Conservation (phyloP, 1,284 basidiomycete genomes). For the Uromyces viciae-fabae region DNA sequence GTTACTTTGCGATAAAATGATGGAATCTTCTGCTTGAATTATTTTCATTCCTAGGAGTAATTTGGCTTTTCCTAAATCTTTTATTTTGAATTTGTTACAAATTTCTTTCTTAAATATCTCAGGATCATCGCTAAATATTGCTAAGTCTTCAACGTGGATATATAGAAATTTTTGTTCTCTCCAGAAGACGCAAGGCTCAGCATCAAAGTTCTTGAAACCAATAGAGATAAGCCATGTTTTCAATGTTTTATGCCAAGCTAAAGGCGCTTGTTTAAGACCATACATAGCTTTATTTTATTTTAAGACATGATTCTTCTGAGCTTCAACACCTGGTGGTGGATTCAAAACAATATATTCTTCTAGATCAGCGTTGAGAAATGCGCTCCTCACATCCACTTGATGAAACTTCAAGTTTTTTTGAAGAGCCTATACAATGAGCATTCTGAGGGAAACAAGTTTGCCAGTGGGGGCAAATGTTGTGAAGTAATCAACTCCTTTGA, state of each 20-base stretch:
- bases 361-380: not conserved
- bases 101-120: not conserved
- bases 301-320: not conserved
- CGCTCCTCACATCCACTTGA: not conserved
- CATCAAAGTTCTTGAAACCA: too few species aligned
- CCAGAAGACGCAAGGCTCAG: not conserved
- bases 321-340: not conserved
- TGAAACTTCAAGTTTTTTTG: not conserved
- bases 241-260: not conserved
- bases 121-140: not conserved
- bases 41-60: not conserved
- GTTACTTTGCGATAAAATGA: not conserved
- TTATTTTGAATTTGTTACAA: not conserved
- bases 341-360: not conserved
- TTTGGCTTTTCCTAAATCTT: not conserved
- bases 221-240: not conserved
- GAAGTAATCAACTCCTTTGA: not conserved
- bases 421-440: not conserved
- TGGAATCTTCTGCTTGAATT: not conserved
- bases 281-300: not conserved
- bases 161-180: not conserved
- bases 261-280: conserved; percentile 1
- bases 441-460: not conserved
- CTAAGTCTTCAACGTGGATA: not conserved
- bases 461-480: not conserved